A percentile compares a stretch with the other conserved stretches of the same genome.
These are phyloP conservation scores for Aspergillus quadricinctus DNA, from an alignment of 2,329 filamentous ascomycete genomes.

Conservation along the genomic window DNA sequence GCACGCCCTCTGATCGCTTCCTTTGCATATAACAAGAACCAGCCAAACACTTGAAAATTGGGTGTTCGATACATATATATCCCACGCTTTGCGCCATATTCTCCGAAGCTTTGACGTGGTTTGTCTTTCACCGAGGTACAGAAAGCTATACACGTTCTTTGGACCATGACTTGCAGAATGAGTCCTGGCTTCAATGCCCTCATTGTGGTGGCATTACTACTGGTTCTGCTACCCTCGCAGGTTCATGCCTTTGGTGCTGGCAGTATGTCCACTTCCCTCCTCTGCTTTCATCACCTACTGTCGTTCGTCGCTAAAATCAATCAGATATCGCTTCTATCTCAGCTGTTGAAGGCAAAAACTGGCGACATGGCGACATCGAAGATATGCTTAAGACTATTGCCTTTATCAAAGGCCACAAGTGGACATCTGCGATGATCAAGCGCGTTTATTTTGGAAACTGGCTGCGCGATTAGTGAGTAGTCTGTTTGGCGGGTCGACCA, in stretches of 20 bases:
- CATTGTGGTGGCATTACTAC: constrained; percentile 32
- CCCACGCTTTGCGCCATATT: background rate
- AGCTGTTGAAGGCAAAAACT: constrained; percentile 48
- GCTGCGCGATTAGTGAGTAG: constrained; percentile 66
- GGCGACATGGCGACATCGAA: constrained; percentile 65
- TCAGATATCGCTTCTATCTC: constrained; percentile 48
- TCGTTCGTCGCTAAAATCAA: constrained; percentile 3
- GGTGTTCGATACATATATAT: no score
- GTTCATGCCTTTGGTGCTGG: constrained; percentile 44
- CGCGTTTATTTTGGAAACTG: constrained; percentile 83
- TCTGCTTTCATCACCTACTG: background rate
- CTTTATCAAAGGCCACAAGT: constrained; percentile 77
- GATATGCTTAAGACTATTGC: constrained; percentile 74
- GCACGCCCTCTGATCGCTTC: background rate
- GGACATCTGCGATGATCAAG: constrained; percentile 74
- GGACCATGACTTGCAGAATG: constrained; percentile 12
- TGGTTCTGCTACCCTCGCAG: constrained; percentile 35
- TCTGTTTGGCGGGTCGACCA: background rate
- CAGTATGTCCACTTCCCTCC: constrained; percentile 28
- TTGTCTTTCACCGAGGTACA: background rate
- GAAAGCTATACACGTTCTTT: background rate
- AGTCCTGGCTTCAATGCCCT: constrained; percentile 28
- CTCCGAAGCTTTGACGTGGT: background rate
- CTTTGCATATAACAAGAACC: background rate
- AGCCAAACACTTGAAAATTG: background rate